Percentiles rank a stretch among this genome's conserved stretches.
Conservation (phyloP, 1,139 yeast species). For the Candida anutae region DNA sequence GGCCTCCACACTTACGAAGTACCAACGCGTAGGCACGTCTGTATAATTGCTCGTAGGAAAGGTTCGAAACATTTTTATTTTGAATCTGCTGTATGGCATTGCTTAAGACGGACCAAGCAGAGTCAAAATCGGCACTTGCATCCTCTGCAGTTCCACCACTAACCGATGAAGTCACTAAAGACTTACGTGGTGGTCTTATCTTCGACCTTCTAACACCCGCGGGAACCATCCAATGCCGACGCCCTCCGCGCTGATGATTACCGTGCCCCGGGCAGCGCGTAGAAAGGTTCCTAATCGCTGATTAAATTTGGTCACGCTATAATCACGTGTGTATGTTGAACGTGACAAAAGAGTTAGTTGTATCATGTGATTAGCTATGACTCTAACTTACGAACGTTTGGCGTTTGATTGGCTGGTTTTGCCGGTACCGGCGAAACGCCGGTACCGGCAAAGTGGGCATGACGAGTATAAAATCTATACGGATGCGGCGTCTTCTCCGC, state of each 20-base stretch:
- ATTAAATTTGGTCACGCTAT: no score
- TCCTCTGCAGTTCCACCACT: constrained; percentile 12
- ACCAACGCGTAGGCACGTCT: constrained; percentile 77
- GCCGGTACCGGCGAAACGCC: constrained; percentile 6
- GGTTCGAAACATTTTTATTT: constrained; percentile 60
- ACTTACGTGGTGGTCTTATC: constrained; percentile 69
- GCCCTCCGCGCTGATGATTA: no score
- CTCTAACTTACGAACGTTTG: not conserved
- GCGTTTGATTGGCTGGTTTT: not conserved
- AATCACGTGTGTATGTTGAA: no score
- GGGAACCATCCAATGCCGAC: constrained; percentile 36
- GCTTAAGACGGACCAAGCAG: constrained; percentile 65
- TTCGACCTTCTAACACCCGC: constrained; percentile 45
- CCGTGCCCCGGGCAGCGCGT: no score
- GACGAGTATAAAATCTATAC: not conserved
- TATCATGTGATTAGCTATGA: no score
- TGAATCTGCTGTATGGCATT: constrained; percentile 75
- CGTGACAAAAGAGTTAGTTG: no score
- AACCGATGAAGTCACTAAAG: constrained; percentile 21
- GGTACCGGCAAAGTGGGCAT: constrained; percentile 5
- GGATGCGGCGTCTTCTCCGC: no score
- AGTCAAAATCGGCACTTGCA: constrained; percentile 49
- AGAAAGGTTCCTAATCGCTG: no score
- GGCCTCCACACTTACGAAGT: constrained; percentile 62
- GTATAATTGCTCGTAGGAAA: constrained; percentile 82